Evolutionary conservation across 208 protist species (phyloP).

Genomic region (Naegleria fowleri): DNA sequence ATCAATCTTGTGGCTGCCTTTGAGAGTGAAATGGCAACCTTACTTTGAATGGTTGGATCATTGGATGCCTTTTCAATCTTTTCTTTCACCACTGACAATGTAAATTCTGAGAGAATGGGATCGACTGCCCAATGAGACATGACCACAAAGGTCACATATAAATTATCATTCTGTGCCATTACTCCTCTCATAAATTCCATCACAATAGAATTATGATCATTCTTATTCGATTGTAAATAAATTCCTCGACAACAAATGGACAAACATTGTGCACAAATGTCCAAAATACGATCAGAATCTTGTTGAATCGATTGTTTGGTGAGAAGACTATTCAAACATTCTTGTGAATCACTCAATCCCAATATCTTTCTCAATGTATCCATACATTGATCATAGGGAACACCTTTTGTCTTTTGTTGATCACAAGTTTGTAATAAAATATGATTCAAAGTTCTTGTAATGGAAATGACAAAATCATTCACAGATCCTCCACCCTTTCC

Average conservation of each 20-base stretch:
- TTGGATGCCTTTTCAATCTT: neutral
- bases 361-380: conserved; percentile 5
- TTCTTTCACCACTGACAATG: neutral
- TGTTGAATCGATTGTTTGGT: neutral
- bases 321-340: neutral
- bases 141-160: neutral
- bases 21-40: neutral
- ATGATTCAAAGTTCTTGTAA: neutral
- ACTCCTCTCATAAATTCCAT: neutral
- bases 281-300: neutral
- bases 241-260: neutral
- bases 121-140: neutral
- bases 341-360: neutral
- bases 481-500: neutral
- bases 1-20: neutral
- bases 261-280: neutral
- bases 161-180: neutral
- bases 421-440: neutral
- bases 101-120: neutral
- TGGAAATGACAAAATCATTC: neutral
- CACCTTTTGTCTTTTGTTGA: neutral
- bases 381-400: neutral
- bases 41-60: neutral
- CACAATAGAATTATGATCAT: neutral
- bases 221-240: neutral